Conservation (phyloP, 768 basidiomycete genomes). For the Boletus vinaceobasis region DNA sequence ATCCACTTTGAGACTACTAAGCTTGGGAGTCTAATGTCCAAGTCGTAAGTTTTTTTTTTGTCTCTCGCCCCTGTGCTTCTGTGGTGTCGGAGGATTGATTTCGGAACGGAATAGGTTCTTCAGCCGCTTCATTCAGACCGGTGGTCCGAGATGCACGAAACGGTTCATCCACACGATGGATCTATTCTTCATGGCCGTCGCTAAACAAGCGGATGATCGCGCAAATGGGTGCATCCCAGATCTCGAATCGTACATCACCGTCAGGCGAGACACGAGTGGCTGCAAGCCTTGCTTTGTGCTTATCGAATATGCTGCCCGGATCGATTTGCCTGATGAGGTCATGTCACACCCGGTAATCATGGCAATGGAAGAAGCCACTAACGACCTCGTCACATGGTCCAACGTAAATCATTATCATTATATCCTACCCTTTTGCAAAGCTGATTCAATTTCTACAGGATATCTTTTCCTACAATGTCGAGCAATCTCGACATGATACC, state of each 20-base stretch:
- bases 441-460: conserved; percentile 41
- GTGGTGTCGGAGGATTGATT: not conserved
- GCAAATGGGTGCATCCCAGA: conserved; percentile 36
- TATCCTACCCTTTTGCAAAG: not conserved
- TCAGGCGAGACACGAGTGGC: conserved; percentile 54
- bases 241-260: conserved; percentile 50
- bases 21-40: conserved; percentile 29
- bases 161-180: conserved; percentile 42
- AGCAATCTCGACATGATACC: conserved; percentile 65
- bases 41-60: conserved; percentile 29
- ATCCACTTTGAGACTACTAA: conserved; percentile 27
- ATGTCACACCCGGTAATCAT: conserved; percentile 48
- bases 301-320: conserved; percentile 50
- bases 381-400: conserved; percentile 51
- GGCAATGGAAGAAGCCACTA: conserved; percentile 44
- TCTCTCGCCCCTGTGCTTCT: not conserved
- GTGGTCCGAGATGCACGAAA: conserved; percentile 38
- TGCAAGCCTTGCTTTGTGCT: conserved; percentile 49
- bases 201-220: conserved; percentile 43
- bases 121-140: conserved; percentile 34
- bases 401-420: conserved; percentile 33
- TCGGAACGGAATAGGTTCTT: conserved; percentile 33
- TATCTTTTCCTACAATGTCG: conserved; percentile 73
- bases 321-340: conserved; percentile 54
- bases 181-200: conserved; percentile 41